phyloP scores from a whole-genome alignment of 2,329 filamentous ascomycete genomes.

The Aphanoascus verrucosus region DNA sequence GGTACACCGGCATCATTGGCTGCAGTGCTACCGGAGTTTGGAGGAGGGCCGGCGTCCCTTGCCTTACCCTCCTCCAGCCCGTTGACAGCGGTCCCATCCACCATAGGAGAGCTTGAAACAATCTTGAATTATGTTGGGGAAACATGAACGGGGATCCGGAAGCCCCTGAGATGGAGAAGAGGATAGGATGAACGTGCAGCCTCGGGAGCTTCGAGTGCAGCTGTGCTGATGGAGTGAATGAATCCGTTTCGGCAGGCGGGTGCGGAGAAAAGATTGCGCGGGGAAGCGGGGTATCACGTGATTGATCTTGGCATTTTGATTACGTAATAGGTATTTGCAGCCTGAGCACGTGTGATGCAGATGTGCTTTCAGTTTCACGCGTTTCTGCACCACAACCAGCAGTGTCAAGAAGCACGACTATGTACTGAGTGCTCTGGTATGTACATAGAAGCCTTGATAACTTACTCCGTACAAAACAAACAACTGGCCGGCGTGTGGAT shows the following conservation, averaged over 20 bases:
- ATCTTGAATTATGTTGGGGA: background rate
- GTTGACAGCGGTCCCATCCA: conserved; percentile 2
- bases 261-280: conserved; percentile 5
- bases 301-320: too few species aligned
- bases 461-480: too few species aligned
- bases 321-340: too few species aligned
- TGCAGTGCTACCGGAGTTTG: conserved; percentile 3
- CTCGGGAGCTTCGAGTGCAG: background rate
- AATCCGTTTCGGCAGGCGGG: background rate
- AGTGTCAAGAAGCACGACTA: too few species aligned
- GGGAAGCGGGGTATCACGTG: conserved; percentile 7
- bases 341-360: too few species aligned
- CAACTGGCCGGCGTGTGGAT: too few species aligned
- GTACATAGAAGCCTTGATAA: too few species aligned
- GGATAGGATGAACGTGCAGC: too few species aligned
- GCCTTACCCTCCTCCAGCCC: background rate
- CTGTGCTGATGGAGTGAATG: too few species aligned
- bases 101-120: background rate
- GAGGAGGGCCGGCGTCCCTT: conserved; percentile 3
- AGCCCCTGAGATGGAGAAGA: background rate
- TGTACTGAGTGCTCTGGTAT: too few species aligned
- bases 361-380: too few species aligned
- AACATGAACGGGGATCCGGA: background rate
- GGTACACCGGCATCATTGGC: background rate
- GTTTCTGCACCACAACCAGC: too few species aligned